phyloP scores from a whole-genome alignment of 2,329 filamentous ascomycete genomes.

The Fusarium nematophilum region DNA sequence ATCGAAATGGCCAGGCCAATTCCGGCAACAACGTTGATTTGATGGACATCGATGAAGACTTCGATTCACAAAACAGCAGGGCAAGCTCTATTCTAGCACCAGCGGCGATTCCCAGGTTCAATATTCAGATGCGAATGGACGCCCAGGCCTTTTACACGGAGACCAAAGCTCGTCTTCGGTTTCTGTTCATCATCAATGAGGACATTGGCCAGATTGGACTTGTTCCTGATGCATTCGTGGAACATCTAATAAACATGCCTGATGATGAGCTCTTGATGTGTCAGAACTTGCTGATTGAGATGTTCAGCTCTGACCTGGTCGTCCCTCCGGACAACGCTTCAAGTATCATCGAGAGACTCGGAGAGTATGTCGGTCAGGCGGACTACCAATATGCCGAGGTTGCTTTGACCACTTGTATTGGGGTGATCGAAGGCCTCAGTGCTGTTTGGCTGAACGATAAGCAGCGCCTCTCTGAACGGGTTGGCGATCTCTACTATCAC shows the following conservation, averaged over 20 bases:
- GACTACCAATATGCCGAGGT: conserved; percentile 80
- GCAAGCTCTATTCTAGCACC: conserved; percentile 51
- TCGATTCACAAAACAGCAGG: conserved; percentile 69
- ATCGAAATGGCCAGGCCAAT: conserved; percentile 35
- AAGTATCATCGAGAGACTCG: conserved; percentile 62
- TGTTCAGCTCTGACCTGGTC: conserved; percentile 66
- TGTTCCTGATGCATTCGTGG: conserved; percentile 62
- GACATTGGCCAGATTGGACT: conserved; percentile 59
- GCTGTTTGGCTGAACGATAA: conserved; percentile 71
- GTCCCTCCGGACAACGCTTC: conserved; percentile 59
- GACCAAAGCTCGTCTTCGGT: conserved; percentile 57
- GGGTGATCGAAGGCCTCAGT: conserved; percentile 73
- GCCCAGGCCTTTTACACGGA: conserved; percentile 60
- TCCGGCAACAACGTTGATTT: conserved; percentile 58
- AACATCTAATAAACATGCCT: conserved; percentile 60
- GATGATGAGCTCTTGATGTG: conserved; percentile 67
- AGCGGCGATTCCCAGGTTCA: conserved; percentile 59
- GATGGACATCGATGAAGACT: conserved; percentile 76
- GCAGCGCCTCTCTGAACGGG: conserved; percentile 71
- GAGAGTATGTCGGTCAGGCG: conserved; percentile 63
- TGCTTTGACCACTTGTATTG: conserved; percentile 74
- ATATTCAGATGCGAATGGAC: conserved; percentile 55
- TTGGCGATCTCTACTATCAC: conserved; percentile 82
- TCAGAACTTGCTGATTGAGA: conserved; percentile 60
- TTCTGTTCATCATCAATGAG: conserved; percentile 57